A percentile compares a stretch with the other conserved stretches of the same genome.
phyloP scores from a whole-genome alignment of 192 early-diverging fungal species.

The Coemansia sp. region DNA sequence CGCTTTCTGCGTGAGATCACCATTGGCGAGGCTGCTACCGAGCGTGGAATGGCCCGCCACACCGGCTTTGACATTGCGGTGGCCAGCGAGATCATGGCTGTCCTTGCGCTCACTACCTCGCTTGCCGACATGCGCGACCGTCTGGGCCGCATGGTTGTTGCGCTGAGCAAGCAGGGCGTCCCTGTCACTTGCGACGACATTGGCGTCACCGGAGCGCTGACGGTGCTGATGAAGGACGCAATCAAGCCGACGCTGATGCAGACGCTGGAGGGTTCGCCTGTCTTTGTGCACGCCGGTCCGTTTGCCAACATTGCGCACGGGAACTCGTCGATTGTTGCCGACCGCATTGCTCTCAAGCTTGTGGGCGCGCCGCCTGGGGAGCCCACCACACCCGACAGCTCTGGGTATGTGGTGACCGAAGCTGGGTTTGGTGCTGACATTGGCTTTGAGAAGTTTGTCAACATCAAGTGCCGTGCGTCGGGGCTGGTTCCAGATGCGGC shows the following conservation, averaged over 20 bases:
- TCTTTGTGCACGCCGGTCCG: constrained; percentile 97
- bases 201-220: constrained; percentile 91
- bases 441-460: constrained; percentile 99
- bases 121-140: constrained; percentile 91
- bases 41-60: constrained; percentile 80
- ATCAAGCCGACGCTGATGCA: constrained; percentile 99
- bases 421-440: constrained; percentile 99
- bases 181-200: constrained; percentile 96
- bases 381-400: constrained; percentile 36
- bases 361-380: constrained; percentile 70
- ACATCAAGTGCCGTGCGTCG: constrained; percentile 95
- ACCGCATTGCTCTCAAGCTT: constrained; percentile 92
- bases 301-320: constrained; percentile 99
- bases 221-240: constrained; percentile 97
- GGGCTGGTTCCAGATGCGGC: constrained; percentile 87
- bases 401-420: constrained; percentile 94
- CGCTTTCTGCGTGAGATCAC: constrained; percentile 91
- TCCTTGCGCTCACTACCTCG: constrained; percentile 89
- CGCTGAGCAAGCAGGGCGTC: constrained; percentile 72
- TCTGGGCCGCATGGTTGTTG: constrained; percentile 94
- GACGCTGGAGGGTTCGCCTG: constrained; percentile 98
- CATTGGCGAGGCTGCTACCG: constrained; percentile 83
- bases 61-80: constrained; percentile 99
- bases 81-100: constrained; percentile 98
- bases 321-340: constrained; percentile 95